phyloP scores from a whole-genome alignment of 345 rosid genomes.

The Psidium friedrichsthalianum region DNA sequence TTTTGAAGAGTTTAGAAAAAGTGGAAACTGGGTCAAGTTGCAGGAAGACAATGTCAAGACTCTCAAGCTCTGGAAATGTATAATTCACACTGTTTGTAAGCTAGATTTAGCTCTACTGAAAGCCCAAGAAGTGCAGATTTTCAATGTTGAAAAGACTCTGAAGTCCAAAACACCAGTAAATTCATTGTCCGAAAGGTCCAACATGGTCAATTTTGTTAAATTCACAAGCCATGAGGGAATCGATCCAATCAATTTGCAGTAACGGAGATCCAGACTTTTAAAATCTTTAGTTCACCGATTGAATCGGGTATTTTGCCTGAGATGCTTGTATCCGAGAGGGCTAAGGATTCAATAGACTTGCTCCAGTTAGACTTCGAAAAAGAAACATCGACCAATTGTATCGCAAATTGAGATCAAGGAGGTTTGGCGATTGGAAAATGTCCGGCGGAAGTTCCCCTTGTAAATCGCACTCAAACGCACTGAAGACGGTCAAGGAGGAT shows the following conservation, averaged over 20 bases:
- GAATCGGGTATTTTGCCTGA: background rate
- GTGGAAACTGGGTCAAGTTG: background rate
- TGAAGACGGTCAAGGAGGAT: background rate
- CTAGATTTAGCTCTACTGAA: background rate
- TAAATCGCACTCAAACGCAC: accelerated
- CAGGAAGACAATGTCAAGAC: background rate
- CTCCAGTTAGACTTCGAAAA: background rate
- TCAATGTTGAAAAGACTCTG: background rate
- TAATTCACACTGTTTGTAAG: background rate
- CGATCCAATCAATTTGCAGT: background rate
- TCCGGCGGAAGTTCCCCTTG: background rate
- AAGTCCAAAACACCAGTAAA: background rate
- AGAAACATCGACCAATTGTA: background rate
- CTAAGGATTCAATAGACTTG: background rate
- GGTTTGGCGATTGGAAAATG: background rate
- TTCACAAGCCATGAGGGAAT: background rate
- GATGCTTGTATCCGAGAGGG: background rate
- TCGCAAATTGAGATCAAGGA: background rate
- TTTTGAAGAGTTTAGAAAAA: background rate
- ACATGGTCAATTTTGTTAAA: background rate
- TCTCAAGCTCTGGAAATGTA: background rate
- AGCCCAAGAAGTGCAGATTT: background rate
- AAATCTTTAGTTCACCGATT: background rate
- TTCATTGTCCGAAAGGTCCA: background rate
- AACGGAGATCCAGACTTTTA: accelerated